phyloP scores from a whole-genome alignment of 2,329 filamentous ascomycete species.

The Scytalidium lignicola region DNA sequence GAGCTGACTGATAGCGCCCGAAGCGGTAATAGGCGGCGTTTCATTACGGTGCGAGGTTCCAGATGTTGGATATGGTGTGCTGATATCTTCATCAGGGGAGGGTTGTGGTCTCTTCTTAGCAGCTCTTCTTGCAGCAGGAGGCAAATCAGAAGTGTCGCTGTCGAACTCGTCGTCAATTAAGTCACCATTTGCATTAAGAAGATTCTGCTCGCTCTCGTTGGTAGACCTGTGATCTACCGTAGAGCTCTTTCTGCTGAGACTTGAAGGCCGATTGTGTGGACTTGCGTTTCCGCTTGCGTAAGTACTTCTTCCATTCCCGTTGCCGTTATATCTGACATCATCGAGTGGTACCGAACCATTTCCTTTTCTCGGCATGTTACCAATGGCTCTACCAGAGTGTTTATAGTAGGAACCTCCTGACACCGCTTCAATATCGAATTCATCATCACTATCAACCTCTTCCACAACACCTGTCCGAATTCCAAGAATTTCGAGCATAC shows the following conservation, averaged over 20 bases:
- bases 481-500: constrained; percentile 96
- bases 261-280: constrained; percentile 32
- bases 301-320: constrained; percentile 37
- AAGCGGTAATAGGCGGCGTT: constrained; percentile 56
- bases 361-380: constrained; percentile 65
- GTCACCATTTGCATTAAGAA: constrained; percentile 38
- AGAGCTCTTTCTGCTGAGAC: constrained; percentile 49
- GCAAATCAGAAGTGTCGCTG: constrained; percentile 62
- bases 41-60: constrained; percentile 20
- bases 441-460: constrained; percentile 94
- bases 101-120: constrained; percentile 11
- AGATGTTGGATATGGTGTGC: constrained; percentile 25
- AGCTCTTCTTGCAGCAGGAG: constrained; percentile 46
- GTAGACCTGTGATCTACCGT: constrained; percentile 26
- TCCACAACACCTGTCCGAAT: constrained; percentile 95
- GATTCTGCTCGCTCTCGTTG: constrained; percentile 51
- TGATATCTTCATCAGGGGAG: constrained; percentile 7
- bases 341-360: constrained; percentile 46
- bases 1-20: constrained; percentile 68
- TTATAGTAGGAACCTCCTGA: constrained; percentile 58
- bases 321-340: constrained; percentile 53
- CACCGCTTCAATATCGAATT: constrained; percentile 77
- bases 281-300: constrained; percentile 33
- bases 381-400: constrained; percentile 67
- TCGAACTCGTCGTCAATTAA: constrained; percentile 57